Evolutionary conservation across 805 yeast genomes (phyloP).

Genomic region (Wickerhamiella musiphila): DNA sequence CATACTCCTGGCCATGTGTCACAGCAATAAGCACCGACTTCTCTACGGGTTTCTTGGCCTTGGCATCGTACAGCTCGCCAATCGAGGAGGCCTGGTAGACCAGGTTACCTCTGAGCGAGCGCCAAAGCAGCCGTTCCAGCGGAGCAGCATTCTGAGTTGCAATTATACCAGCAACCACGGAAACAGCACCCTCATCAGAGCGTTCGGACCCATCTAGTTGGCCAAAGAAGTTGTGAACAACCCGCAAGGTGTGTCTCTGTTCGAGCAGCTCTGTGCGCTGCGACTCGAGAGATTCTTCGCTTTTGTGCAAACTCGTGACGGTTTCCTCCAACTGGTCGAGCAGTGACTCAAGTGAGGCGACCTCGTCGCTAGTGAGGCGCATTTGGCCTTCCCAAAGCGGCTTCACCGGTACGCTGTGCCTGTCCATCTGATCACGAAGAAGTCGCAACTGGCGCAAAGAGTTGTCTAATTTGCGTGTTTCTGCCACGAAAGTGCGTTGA

Average conservation of each 20-base stretch:
- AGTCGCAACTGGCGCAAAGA: conserved; percentile 66
- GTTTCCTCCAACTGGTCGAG: conserved; percentile 58
- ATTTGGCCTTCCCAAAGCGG: conserved; percentile 26
- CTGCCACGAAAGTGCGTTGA: conserved; percentile 82
- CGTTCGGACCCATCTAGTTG: conserved; percentile 13
- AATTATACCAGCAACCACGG: conserved; percentile 63
- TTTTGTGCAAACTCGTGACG: conserved; percentile 49
- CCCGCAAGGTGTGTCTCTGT: conserved; percentile 42
- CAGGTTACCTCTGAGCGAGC: conserved; percentile 84
- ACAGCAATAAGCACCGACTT: conserved; percentile 78
- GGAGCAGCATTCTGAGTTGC: conserved; percentile 49
- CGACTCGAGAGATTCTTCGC: conserved; percentile 44
- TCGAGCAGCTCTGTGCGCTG: conserved; percentile 55
- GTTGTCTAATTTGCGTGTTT: conserved; percentile 67
- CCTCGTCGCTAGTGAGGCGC: conserved; percentile 28
- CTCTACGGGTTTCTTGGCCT: conserved; percentile 37
- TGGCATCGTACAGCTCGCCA: conserved; percentile 47
- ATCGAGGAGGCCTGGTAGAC: conserved; percentile 61
- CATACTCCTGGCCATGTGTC: conserved; percentile 70
- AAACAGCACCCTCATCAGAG: conserved; percentile 19
- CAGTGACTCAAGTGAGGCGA: conserved; percentile 52
- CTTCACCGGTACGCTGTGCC: conserved; percentile 17
- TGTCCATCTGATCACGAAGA: conserved; percentile 19
- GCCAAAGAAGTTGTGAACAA: conserved; percentile 29
- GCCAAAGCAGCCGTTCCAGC: conserved; percentile 74